Conservation (phyloP, 2,329 filamentous ascomycete genomes). For the Ophidiomyces ophidiicola region DNA sequence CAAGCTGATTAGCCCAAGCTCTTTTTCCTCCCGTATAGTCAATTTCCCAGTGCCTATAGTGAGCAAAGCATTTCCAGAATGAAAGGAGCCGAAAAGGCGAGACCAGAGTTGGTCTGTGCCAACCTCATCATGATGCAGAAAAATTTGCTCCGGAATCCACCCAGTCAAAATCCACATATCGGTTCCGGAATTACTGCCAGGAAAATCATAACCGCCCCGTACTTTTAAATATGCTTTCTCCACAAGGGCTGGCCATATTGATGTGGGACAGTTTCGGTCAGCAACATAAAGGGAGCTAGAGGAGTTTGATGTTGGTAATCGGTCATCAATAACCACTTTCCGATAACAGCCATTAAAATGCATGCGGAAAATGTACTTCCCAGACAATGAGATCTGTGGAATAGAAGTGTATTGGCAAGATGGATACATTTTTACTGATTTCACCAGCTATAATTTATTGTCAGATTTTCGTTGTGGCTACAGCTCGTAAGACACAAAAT, state of each 20-base stretch:
- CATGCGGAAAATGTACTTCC: conserved; percentile 83
- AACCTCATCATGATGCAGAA: conserved; percentile 74
- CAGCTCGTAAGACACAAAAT: conserved; percentile 8
- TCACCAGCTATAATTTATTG: conserved; percentile 35
- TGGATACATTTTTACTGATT: conserved; percentile 63
- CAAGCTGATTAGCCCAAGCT: conserved; percentile 71
- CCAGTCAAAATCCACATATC: conserved; percentile 87
- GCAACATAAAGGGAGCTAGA: conserved; percentile 72
- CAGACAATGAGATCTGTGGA: conserved; percentile 59
- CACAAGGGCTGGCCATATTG: conserved; percentile 82
- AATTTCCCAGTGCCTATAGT: conserved; percentile 84
- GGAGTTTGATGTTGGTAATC: conserved; percentile 63
- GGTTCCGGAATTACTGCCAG: conserved; percentile 91
- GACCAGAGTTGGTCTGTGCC: conserved; percentile 66
- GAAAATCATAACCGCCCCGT: conserved; percentile 91
- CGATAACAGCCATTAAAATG: conserved; percentile 93
- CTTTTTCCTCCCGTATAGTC: conserved; percentile 61
- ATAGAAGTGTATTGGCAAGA: conserved; percentile 48
- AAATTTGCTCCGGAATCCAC: conserved; percentile 94
- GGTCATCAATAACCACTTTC: conserved; percentile 77
- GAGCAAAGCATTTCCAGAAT: conserved; percentile 67
- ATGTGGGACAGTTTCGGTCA: conserved; percentile 65
- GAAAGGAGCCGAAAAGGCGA: conserved; percentile 61
- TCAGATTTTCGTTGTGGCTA: background rate
- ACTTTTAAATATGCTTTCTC: conserved; percentile 97